Conservation (phyloP, 257 asterid species). For the Voacanga thouarsii region DNA sequence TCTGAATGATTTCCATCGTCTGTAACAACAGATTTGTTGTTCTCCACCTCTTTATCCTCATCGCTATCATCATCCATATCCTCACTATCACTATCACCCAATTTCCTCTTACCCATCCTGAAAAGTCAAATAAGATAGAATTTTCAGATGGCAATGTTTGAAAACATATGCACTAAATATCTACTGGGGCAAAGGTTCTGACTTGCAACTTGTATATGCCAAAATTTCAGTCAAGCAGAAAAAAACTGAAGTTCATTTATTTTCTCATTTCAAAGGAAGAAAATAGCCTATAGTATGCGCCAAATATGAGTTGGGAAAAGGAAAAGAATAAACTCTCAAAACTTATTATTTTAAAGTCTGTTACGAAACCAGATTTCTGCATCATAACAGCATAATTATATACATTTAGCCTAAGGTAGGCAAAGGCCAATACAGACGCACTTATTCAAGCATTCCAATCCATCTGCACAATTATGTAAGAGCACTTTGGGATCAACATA, state of each 20-base stretch:
- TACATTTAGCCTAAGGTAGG: not conserved
- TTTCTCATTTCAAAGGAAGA: not conserved
- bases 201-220: not conserved
- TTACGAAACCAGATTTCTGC: not conserved
- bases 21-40: conserved; percentile 54
- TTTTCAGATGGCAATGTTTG: conserved; percentile 3
- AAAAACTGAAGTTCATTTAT: not conserved
- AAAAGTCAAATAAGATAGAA: conserved; percentile 2
- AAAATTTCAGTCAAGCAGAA: not conserved
- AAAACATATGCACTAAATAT: not conserved
- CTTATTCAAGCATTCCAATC: not conserved
- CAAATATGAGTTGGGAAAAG: not conserved
- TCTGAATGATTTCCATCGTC: conserved; percentile 51
- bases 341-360: not conserved
- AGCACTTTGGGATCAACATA: not conserved
- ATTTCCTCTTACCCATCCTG: conserved; percentile 78
- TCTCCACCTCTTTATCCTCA: conserved; percentile 40
- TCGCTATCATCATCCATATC: conserved; percentile 39
- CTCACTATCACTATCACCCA: conserved; percentile 72
- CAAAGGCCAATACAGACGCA: not conserved
- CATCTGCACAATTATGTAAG: not conserved
- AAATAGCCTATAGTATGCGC: not conserved
- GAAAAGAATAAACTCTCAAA: not conserved
- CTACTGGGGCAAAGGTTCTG: not conserved
- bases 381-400: not conserved